Conservation (phyloP, 495 filamentous ascomycete genomes). For the Neurospora sp. region DNA sequence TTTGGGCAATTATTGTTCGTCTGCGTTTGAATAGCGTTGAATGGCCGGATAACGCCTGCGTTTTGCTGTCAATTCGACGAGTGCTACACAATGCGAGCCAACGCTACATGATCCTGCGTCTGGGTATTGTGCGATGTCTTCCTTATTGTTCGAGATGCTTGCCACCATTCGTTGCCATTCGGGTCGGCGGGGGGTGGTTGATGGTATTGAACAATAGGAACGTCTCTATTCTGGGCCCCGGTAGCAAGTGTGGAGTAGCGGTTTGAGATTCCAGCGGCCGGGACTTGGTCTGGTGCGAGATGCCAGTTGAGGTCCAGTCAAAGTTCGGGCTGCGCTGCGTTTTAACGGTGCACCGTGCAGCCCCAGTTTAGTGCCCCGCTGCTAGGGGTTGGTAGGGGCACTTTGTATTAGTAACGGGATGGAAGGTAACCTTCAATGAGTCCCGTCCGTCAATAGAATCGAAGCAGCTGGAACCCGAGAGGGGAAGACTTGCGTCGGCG, state of each 20-base stretch:
- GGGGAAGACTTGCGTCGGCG: background rate
- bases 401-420: background rate
- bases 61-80: background rate
- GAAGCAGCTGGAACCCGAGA: background rate
- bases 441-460: background rate
- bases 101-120: background rate
- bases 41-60: background rate
- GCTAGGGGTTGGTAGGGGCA: background rate
- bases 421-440: background rate
- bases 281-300: background rate
- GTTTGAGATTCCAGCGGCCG: background rate
- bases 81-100: background rate
- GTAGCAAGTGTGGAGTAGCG: background rate
- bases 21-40: background rate
- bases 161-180: background rate
- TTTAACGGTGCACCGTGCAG: background rate
- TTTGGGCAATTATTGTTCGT: conserved; percentile 1
- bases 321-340: background rate
- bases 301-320: background rate
- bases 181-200: background rate
- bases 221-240: background rate
- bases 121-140: background rate
- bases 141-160: background rate
- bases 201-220: background rate
- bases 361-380: background rate